These are phyloP conservation scores for Dianthus caryophyllus DNA, from an alignment of 148 eudicot species.

Conservation along the genomic window DNA sequence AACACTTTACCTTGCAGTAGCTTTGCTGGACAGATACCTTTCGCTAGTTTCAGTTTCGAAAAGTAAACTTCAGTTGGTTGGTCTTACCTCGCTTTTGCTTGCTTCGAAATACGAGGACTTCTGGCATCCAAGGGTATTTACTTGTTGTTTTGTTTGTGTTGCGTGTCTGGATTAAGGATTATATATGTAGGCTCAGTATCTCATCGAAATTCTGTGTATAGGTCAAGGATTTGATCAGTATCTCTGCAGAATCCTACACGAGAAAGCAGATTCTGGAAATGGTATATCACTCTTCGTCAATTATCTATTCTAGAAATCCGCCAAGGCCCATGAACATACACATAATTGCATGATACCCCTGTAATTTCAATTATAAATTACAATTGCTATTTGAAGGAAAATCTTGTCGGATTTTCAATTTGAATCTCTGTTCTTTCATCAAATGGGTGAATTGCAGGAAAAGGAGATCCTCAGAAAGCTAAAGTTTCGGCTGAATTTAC, in stretches of 20 bases:
- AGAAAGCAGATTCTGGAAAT: conserved; percentile 70
- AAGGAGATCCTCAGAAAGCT: conserved; percentile 57
- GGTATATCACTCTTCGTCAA: conserved; percentile 36
- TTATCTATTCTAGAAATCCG: background rate
- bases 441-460: conserved; percentile 44
- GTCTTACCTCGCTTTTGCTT: conserved; percentile 77
- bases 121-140: conserved; percentile 87
- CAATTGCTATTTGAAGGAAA: background rate
- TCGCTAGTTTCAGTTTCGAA: conserved; percentile 53
- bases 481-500: conserved; percentile 76
- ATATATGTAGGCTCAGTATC: conserved; percentile 10
- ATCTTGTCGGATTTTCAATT: background rate
- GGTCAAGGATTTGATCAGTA: conserved; percentile 77
- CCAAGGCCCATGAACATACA: background rate
- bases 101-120: conserved; percentile 97
- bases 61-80: conserved; percentile 78
- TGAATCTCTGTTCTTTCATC: background rate
- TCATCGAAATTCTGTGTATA: conserved; percentile 21
- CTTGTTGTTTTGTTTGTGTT: conserved; percentile 9
- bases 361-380: background rate
- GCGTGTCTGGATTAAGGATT: background rate
- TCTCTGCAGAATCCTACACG: conserved; percentile 80
- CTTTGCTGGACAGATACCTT: conserved; percentile 66
- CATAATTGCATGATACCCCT: background rate
- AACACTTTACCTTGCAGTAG: conserved; percentile 76